Evolutionary conservation across 2,329 filamentous ascomycete genomes (phyloP).

Genomic region (Monosporascus sp.): DNA sequence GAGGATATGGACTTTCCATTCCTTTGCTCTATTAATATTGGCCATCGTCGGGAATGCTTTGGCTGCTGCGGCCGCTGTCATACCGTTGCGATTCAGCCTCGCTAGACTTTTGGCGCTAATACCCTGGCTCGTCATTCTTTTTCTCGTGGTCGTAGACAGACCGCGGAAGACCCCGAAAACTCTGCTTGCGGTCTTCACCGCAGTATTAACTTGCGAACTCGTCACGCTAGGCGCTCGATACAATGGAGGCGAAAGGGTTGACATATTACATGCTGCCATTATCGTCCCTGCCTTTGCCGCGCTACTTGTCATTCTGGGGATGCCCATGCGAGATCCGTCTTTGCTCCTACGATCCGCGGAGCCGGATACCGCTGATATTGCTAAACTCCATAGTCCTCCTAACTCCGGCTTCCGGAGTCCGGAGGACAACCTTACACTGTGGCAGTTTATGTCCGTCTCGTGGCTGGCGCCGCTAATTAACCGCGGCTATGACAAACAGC

Average conservation of each 20-base stretch:
- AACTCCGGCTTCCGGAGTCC: slow-evolving; percentile 59
- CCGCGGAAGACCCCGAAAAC: slow-evolving; percentile 38
- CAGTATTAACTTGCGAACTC: slow-evolving; percentile 28
- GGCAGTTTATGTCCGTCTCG: slow-evolving; percentile 79
- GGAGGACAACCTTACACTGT: slow-evolving; percentile 73
- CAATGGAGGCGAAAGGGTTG: slow-evolving; percentile 25
- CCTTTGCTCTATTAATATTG: slow-evolving; percentile 28
- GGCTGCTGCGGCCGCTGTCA: slow-evolving; percentile 25
- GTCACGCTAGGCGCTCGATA: slow-evolving; percentile 19
- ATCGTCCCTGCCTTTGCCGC: slow-evolving; percentile 39
- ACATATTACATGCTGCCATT: slow-evolving; percentile 27
- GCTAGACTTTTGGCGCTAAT: slow-evolving; percentile 28
- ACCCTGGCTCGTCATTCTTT: slow-evolving; percentile 33
- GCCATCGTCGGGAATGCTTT: slow-evolving; percentile 30
- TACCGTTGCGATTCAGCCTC: slow-evolving; percentile 19
- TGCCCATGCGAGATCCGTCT: slow-evolving; percentile 60
- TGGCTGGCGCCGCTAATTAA: slow-evolving; percentile 76
- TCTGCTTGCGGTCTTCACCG: slow-evolving; percentile 33
- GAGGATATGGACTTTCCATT: slow-evolving; percentile 35
- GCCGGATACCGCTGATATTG: slow-evolving; percentile 52
- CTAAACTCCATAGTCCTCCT: slow-evolving; percentile 49
- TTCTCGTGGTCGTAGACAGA: slow-evolving; percentile 33
- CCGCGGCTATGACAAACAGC: slow-evolving; percentile 56
- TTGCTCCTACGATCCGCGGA: slow-evolving; percentile 20
- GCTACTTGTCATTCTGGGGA: slow-evolving; percentile 52